These are phyloP conservation scores for Thraustochytrium sp. DNA, from an alignment of 352 stramenopile genomes.

Conservation along the genomic window DNA sequence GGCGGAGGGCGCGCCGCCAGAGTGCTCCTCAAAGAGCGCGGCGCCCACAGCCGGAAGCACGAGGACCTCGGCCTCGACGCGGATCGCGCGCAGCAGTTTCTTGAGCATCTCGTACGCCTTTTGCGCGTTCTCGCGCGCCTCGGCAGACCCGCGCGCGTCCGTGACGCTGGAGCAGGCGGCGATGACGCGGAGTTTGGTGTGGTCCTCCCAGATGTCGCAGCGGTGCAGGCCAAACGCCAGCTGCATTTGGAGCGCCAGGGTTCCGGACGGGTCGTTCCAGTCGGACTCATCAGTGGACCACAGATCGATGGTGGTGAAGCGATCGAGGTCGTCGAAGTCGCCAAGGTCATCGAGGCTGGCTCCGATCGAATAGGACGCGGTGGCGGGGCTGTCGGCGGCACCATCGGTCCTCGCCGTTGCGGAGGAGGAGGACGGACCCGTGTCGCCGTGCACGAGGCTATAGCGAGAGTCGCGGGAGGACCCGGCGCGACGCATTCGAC, in stretches of 20 bases:
- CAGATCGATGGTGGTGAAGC: constrained; percentile 58
- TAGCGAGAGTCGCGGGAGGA: too few species aligned
- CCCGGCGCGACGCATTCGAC: too few species aligned
- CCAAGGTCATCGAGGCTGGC: background rate
- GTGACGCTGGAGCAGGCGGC: background rate
- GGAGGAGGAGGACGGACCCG: too few species aligned
- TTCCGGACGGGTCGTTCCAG: constrained; percentile 22
- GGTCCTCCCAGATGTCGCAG: constrained; percentile 41
- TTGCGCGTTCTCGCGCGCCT: background rate
- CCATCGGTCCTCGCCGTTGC: too few species aligned
- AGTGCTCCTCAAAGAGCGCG: constrained; percentile 48
- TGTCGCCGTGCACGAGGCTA: too few species aligned
- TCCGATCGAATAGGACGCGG: too few species aligned
- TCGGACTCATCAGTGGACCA: constrained; percentile 54
- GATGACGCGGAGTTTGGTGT: constrained; percentile 35
- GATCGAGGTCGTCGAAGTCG: background rate
- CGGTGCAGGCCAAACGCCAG: constrained; percentile 19
- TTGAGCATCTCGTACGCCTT: background rate
- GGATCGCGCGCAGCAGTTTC: background rate
- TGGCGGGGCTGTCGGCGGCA: too few species aligned
- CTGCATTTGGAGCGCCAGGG: constrained; percentile 20
- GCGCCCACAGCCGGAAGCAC: constrained; percentile 38
- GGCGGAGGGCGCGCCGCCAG: background rate
- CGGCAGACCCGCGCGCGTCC: background rate
- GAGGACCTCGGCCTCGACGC: constrained; percentile 6